These are phyloP conservation scores for Coniella lustricola DNA, from an alignment of 2,329 filamentous ascomycete genomes.

Conservation along the genomic window DNA sequence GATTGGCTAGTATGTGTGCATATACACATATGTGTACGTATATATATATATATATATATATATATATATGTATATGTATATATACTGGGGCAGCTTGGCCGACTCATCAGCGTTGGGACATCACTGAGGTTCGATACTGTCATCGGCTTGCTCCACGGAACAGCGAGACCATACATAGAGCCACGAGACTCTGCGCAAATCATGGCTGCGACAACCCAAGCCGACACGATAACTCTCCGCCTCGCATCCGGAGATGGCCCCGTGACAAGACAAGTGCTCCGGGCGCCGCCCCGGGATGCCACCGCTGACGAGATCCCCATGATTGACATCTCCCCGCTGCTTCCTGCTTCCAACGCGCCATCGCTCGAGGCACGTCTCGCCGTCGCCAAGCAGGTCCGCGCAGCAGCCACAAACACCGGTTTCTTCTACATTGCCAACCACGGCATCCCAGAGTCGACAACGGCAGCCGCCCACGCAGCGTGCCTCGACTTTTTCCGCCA, in stretches of 20 bases:
- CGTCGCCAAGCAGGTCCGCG: conserved; percentile 19
- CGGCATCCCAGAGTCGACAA: conserved; percentile 31
- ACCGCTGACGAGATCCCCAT: conserved; percentile 41
- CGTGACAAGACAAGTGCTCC: conserved; percentile 29
- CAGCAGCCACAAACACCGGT: conserved; percentile 42
- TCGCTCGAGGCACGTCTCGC: conserved; percentile 7
- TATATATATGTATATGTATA: too few relatives aligned
- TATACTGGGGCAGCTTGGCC: too few relatives aligned
- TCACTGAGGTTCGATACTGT: too few relatives aligned
- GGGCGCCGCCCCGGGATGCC: conserved; percentile 30
- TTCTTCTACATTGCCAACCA: conserved; percentile 52
- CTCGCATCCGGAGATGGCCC: conserved; percentile 31
- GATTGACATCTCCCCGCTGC: conserved; percentile 38
- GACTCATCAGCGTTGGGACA: too few relatives aligned
- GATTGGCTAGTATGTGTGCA: too few relatives aligned
- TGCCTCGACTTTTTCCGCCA: conserved; percentile 43
- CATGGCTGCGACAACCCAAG: neutral
- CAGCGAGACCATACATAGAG: neutral
- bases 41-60: too few relatives aligned
- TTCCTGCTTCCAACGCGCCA: conserved; percentile 24
- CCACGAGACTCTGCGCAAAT: neutral
- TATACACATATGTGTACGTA: too few relatives aligned
- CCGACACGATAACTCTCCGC: conserved; percentile 24
- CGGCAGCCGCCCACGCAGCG: conserved; percentile 25
- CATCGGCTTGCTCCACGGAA: neutral